Conservation (phyloP, 208 protist species). For the Crithidia expoeki region DNA sequence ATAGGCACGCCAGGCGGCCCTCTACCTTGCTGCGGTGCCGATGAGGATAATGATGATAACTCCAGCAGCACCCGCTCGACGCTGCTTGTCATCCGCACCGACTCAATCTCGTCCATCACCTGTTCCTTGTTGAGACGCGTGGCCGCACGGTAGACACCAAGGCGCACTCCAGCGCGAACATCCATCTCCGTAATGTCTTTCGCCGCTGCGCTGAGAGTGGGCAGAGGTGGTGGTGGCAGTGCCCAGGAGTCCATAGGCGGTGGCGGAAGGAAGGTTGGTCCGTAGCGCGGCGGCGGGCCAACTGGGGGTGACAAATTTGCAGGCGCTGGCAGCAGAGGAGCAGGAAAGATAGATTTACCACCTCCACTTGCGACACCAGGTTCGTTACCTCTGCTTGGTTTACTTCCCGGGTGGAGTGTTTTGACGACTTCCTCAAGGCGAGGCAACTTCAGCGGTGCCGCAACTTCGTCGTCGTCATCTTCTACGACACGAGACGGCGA, state of each 20-base stretch:
- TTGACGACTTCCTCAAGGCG: slow-evolving; percentile 17
- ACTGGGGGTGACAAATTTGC: neutral
- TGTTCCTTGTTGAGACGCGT: slow-evolving; percentile 32
- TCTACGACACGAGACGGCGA: neutral
- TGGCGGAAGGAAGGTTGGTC: slow-evolving; percentile 13
- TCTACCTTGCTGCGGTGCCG: neutral
- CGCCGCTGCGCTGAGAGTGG: slow-evolving; percentile 29
- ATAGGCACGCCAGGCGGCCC: slow-evolving; percentile 14
- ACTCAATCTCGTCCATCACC: slow-evolving; percentile 43
- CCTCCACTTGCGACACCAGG: neutral
- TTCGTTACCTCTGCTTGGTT: neutral
- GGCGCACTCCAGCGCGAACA: slow-evolving; percentile 30
- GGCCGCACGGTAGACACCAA: slow-evolving; percentile 24
- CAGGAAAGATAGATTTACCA: slow-evolving; percentile 10
- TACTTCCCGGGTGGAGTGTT: neutral
- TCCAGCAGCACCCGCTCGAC: slow-evolving; percentile 37
- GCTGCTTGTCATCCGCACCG: slow-evolving; percentile 39
- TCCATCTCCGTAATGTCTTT: slow-evolving; percentile 38
- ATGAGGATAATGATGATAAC: neutral
- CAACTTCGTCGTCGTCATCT: neutral
- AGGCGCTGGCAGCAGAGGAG: neutral
- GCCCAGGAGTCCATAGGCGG: neutral
- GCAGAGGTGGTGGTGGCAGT: slow-evolving; percentile 18
- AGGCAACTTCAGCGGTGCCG: slow-evolving; percentile 17
- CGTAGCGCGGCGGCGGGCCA: slow-evolving; percentile 13